These are phyloP conservation scores for Parafenestella ontariensis DNA, from an alignment of 2,329 filamentous ascomycete species.

Conservation along the genomic window DNA sequence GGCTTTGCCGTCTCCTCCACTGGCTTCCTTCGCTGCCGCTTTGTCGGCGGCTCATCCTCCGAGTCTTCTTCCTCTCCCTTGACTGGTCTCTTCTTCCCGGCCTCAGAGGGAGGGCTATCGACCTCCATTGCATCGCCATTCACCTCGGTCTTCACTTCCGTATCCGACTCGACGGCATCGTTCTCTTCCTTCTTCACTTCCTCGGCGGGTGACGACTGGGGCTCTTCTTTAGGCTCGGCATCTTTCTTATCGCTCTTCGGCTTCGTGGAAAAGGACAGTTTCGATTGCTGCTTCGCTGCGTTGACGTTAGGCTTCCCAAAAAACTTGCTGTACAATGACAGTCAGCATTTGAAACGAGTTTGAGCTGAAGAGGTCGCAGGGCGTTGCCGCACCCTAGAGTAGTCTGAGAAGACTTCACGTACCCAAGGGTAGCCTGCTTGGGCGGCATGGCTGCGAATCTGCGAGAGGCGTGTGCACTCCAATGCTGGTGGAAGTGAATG, in stretches of 20 bases:
- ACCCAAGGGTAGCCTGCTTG: conserved; percentile 88
- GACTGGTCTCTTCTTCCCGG: conserved; percentile 40
- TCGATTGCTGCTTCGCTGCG: conserved; percentile 75
- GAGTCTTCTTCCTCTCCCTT: conserved; percentile 42
- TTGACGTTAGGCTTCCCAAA: conserved; percentile 72
- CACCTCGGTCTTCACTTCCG: conserved; percentile 26
- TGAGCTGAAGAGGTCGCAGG: neutral
- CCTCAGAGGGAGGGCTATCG: conserved; percentile 28
- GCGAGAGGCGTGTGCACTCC: conserved; percentile 12
- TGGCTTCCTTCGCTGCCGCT: conserved; percentile 45
- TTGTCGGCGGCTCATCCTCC: conserved; percentile 47
- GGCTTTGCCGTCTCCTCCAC: conserved; percentile 24
- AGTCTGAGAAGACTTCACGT: conserved; percentile 76
- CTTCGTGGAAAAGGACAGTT: conserved; percentile 73
- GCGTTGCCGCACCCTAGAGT: conserved; percentile 70
- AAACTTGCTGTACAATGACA: conserved; percentile 72
- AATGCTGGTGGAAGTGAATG: conserved; percentile 9
- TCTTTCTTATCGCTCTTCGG: conserved; percentile 51
- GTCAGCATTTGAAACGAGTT: conserved; percentile 12
- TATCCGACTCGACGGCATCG: conserved; percentile 19
- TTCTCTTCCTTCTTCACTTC: conserved; percentile 23
- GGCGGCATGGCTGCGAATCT: conserved; percentile 51
- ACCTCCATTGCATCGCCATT: conserved; percentile 36
- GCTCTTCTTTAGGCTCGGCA: conserved; percentile 24
- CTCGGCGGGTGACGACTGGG: conserved; percentile 26